Evolutionary conservation across 306 rosid genomes (phyloP), one percentile per base, ranked within the genome.

Genomic region (Sechiopsis laciniata): DNA sequence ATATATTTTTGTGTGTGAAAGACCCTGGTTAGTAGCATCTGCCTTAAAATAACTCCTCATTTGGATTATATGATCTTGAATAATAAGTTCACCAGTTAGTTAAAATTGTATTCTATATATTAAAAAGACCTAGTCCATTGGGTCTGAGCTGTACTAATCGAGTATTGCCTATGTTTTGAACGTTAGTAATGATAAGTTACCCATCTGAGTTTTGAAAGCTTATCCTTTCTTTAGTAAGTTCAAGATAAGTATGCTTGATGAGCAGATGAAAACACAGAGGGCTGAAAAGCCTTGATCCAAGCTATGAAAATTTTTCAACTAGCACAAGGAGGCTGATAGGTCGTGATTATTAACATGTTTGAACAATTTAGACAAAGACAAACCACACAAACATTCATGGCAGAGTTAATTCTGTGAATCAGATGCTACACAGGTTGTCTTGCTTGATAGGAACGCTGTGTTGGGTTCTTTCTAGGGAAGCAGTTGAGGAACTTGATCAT

Each of bases 1-100:
- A 91, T 84, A 85, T 91, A 85, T 91, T 91, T 88, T 87, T 91
- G 32, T 85, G 97, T 82, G 86, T 91, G 70, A 89, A 88, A 83
- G 97, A 91, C 75, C 74, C 91, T 42, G 97, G 97, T 91, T 76
- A 40, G 96, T 84, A 75, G 71, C 78, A 65, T 74, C 66, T 74
- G 68, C 71, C 58, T 14, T 61, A n/a, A 46, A 68, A 66, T 19
- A 17, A 37, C 52, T 24, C 13, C 17, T 24, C 40, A 4, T 40
- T n/a, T 42, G 35, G n/a, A 42, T 66, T 17, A 66, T 45, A 68
- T 21, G 40, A 19, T 21, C 19, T 46, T 42, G n/a, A 17, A 65
- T 65, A 65, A 17, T 65, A 42, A 40, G 29, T 42, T 26, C 71
- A 62, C 15, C 11, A 51, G n/a, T 20, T 16, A 40, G 54, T 40